phyloP scores from a whole-genome alignment of 2,329 filamentous ascomycete genomes.

The Metarhizium sp. region DNA sequence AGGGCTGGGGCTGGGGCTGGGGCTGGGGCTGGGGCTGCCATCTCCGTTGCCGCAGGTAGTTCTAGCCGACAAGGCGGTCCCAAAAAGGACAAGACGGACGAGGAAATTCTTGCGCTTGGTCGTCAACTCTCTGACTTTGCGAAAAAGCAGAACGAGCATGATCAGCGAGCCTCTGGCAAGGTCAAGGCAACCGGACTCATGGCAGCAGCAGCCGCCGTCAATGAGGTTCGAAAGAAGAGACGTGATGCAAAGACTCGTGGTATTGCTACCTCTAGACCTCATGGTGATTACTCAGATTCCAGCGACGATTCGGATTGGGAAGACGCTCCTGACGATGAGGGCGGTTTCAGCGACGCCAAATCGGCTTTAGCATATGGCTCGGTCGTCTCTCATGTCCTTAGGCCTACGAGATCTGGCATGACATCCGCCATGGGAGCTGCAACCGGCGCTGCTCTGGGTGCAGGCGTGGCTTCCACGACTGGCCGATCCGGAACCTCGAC shows the following conservation, averaged over 20 bases:
- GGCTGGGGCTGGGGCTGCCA: not conserved
- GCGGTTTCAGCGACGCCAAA: slow-evolving; percentile 24
- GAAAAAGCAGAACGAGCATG: slow-evolving; percentile 39
- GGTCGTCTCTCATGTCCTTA: slow-evolving; percentile 14
- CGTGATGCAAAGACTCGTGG: slow-evolving; percentile 26
- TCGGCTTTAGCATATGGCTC: slow-evolving; percentile 30
- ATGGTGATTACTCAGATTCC: slow-evolving; percentile 19
- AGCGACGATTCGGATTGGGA: slow-evolving; percentile 48
- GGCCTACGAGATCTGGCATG: slow-evolving; percentile 6
- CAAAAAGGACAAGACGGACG: slow-evolving; percentile 36
- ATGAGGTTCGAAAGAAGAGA: slow-evolving; percentile 30
- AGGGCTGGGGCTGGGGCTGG: not conserved
- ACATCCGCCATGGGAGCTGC: slow-evolving; percentile 10
- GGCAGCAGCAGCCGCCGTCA: slow-evolving; percentile 32
- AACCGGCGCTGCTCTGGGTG: slow-evolving; percentile 25
- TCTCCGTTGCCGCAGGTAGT: not conserved
- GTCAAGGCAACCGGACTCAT: slow-evolving; percentile 15
- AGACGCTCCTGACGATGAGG: slow-evolving; percentile 41
- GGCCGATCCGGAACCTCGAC: slow-evolving; percentile 1
- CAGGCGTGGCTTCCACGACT: slow-evolving; percentile 4
- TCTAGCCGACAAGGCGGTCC: slow-evolving; percentile 4
- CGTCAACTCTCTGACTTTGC: slow-evolving; percentile 45
- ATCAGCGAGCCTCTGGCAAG: slow-evolving; percentile 31
- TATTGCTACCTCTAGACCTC: slow-evolving; percentile 30
- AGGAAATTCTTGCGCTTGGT: slow-evolving; percentile 48